phyloP scores from a whole-genome alignment of 805 yeast species.

The Yarrowia bubula region DNA sequence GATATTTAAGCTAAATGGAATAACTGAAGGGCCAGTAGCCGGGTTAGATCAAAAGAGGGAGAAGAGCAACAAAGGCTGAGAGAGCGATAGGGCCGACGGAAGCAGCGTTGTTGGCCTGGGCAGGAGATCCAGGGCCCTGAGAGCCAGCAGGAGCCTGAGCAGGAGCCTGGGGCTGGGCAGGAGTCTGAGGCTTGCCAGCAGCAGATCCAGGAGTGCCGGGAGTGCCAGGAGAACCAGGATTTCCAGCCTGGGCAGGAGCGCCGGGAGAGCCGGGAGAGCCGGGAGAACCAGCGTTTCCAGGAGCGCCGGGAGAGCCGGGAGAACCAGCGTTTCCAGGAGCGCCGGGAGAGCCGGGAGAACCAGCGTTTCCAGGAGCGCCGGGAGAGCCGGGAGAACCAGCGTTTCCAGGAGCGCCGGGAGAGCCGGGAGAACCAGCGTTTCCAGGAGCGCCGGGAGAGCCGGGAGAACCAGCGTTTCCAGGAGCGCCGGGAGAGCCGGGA shows the following conservation, averaged over 20 bases:
- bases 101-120: slow-evolving; percentile 1
- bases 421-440: background rate
- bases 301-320: background rate
- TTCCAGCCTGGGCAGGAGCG: background rate
- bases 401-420: background rate
- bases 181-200: background rate
- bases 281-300: background rate
- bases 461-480: background rate
- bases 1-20: background rate
- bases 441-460: background rate
- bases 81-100: background rate
- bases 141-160: background rate
- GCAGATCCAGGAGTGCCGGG: background rate
- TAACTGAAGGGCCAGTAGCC: background rate
- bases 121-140: background rate
- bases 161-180: background rate
- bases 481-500: background rate
- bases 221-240: background rate
- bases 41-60: background rate
- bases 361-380: background rate
- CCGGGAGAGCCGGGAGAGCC: background rate
- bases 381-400: background rate
- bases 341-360: background rate
- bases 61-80: background rate
- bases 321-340: background rate